Evolutionary conservation across 495 filamentous ascomycete species (phyloP).

Genomic region (Penicillium malachiteum): DNA sequence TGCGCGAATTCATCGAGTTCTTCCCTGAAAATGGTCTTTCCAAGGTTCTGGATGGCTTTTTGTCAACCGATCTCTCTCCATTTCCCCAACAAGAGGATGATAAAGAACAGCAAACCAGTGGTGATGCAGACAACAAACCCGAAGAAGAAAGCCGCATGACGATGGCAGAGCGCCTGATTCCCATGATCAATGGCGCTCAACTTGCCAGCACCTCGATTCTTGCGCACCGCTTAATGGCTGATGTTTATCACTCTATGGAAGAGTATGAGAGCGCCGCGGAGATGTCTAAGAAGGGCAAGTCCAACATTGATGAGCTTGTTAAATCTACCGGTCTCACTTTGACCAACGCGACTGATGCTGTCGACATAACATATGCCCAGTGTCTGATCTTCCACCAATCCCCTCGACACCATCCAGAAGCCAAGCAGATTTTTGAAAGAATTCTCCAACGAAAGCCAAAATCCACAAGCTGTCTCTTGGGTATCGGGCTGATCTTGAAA

Average conservation of each 20-base stretch:
- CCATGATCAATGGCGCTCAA: constrained; percentile 82
- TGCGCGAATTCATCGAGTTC: constrained; percentile 76
- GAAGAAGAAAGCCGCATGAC: constrained; percentile 18
- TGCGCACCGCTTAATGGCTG: constrained; percentile 78
- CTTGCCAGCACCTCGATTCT: constrained; percentile 69
- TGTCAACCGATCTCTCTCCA: constrained; percentile 81
- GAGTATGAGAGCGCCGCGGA: constrained; percentile 86
- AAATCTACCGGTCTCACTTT: constrained; percentile 64
- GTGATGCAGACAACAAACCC: constrained; percentile 29
- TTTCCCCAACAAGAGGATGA: constrained; percentile 51
- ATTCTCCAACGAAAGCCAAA: constrained; percentile 69
- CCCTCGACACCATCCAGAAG: constrained; percentile 85
- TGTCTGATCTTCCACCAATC: constrained; percentile 83
- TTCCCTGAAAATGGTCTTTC: constrained; percentile 82
- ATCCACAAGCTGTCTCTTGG: constrained; percentile 79
- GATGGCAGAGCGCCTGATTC: constrained; percentile 65
- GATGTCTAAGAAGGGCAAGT: constrained; percentile 68
- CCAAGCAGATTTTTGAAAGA: constrained; percentile 74
- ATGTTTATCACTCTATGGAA: constrained; percentile 81
- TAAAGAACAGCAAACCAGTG: constrained; percentile 27
- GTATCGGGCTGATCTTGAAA: constrained; percentile 85
- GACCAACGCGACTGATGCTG: constrained; percentile 64
- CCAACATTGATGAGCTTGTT: constrained; percentile 57
- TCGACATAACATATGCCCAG: constrained; percentile 76
- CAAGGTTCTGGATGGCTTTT: constrained; percentile 75